Conservation (phyloP, 2,329 filamentous ascomycete genomes). For the Aspergillus versicolor region DNA sequence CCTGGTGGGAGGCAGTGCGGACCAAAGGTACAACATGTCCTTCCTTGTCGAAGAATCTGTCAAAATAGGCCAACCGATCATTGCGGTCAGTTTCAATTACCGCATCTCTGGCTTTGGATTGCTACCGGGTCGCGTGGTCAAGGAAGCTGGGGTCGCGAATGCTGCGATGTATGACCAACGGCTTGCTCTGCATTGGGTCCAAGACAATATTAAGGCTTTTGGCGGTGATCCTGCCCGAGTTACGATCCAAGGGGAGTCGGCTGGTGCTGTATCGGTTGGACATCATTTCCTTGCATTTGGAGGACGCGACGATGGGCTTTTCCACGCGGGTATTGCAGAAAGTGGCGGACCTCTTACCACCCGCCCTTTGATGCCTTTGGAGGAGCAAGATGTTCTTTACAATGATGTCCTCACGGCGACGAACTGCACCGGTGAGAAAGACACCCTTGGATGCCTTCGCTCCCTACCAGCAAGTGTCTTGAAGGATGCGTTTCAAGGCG, state of each 20-base stretch:
- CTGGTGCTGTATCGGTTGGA: slow-evolving; percentile 19
- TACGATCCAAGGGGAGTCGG: slow-evolving; percentile 17
- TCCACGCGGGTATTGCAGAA: slow-evolving; percentile 22
- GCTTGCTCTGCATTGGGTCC: slow-evolving; percentile 11
- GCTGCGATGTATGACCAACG: slow-evolving; percentile 37
- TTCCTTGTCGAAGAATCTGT: slow-evolving; percentile 35
- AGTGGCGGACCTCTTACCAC: slow-evolving; percentile 11
- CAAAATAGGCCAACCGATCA: slow-evolving; percentile 48
- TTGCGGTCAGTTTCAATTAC: slow-evolving; percentile 54
- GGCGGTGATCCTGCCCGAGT: slow-evolving; percentile 14
- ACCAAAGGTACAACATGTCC: background rate
- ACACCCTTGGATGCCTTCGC: background rate
- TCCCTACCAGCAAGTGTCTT: no score
- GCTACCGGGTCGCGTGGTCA: slow-evolving; percentile 37
- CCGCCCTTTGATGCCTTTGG: background rate
- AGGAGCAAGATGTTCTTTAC: background rate
- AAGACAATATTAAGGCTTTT: slow-evolving; percentile 1
- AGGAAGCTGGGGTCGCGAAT: slow-evolving; percentile 24
- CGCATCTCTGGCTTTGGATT: slow-evolving; percentile 52
- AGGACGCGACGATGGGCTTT: slow-evolving; percentile 24
- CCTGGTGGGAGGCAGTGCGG: slow-evolving; percentile 36
- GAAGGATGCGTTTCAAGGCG: no score
- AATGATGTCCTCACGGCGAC: background rate
- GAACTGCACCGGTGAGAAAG: background rate
- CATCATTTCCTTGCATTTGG: slow-evolving; percentile 22